Conservation (phyloP, 345 rosid species). For the Hirschfeldia incana region DNA sequence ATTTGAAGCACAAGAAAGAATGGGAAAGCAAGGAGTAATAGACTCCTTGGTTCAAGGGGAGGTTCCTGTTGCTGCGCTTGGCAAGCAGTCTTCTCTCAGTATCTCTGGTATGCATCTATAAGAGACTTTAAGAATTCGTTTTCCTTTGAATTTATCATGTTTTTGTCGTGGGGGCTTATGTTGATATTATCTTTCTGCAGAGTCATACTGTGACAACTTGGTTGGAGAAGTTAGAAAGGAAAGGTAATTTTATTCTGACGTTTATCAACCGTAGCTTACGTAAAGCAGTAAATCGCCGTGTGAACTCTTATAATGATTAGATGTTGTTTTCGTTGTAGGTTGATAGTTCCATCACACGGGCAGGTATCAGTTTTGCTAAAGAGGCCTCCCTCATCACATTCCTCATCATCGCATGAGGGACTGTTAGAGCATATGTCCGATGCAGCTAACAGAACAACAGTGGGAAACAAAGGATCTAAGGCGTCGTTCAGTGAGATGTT, state of each 20-base stretch:
- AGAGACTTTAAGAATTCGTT: neutral
- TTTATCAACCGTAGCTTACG: neutral
- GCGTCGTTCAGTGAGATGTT: slow-evolving; percentile 79
- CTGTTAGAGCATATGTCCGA: slow-evolving; percentile 45
- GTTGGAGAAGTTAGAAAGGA: slow-evolving; percentile 46
- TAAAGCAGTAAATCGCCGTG: neutral
- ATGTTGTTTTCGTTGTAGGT: neutral
- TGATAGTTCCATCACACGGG: slow-evolving; percentile 44
- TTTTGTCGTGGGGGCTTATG: slow-evolving; percentile 5
- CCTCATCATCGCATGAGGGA: slow-evolving; percentile 57
- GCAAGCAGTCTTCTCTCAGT: slow-evolving; percentile 41
- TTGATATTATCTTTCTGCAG: slow-evolving; percentile 30
- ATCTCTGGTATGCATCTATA: slow-evolving; percentile 40
- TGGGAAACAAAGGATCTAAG: slow-evolving; percentile 53
- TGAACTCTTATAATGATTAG: neutral
- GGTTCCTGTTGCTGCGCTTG: slow-evolving; percentile 34
- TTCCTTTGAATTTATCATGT: neutral
- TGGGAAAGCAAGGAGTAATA: slow-evolving; percentile 37
- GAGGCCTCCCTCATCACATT: slow-evolving; percentile 44
- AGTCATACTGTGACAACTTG: slow-evolving; percentile 41
- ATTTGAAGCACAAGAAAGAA: slow-evolving; percentile 43
- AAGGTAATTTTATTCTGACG: slow-evolving; percentile 41
- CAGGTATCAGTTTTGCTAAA: slow-evolving; percentile 45
- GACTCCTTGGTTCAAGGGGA: slow-evolving; percentile 34
- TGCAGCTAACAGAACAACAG: slow-evolving; percentile 41